These are phyloP conservation scores for Brassica incana DNA, from an alignment of 345 rosid genomes.

Conservation along the genomic window DNA sequence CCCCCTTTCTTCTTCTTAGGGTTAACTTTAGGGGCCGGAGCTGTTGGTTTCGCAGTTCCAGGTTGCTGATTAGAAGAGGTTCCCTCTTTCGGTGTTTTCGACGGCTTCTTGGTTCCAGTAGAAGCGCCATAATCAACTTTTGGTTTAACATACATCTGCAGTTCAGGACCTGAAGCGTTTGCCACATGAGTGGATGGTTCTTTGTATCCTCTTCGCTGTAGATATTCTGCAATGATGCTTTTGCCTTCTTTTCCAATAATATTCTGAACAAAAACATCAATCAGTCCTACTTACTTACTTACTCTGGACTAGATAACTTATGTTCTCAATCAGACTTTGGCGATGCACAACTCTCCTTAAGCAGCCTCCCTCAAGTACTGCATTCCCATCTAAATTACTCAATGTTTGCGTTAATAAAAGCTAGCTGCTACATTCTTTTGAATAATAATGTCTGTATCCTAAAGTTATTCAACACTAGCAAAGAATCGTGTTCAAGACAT, in stretches of 20 bases:
- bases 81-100: constrained; percentile 50
- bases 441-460: too few relatives aligned
- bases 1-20: constrained; percentile 86
- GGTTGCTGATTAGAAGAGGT: constrained; percentile 40
- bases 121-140: constrained; percentile 47
- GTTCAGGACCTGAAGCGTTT: constrained; percentile 48
- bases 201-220: constrained; percentile 66
- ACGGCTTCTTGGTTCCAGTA: constrained; percentile 54
- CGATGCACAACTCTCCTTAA: neutral
- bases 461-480: neutral
- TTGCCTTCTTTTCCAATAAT: constrained; percentile 79
- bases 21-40: constrained; percentile 39
- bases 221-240: constrained; percentile 71
- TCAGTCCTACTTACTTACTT: neutral
- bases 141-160: constrained; percentile 80
- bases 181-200: constrained; percentile 40
- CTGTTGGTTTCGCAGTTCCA: constrained; percentile 34
- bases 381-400: neutral
- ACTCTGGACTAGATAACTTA: neutral
- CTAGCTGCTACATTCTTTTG: neutral
- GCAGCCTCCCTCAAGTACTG: neutral
- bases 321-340: neutral
- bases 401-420: neutral
- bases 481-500: constrained; percentile 6
- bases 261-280: constrained; percentile 50